Conservation (phyloP, 805 yeast genomes). For the Candida easanensis region DNA sequence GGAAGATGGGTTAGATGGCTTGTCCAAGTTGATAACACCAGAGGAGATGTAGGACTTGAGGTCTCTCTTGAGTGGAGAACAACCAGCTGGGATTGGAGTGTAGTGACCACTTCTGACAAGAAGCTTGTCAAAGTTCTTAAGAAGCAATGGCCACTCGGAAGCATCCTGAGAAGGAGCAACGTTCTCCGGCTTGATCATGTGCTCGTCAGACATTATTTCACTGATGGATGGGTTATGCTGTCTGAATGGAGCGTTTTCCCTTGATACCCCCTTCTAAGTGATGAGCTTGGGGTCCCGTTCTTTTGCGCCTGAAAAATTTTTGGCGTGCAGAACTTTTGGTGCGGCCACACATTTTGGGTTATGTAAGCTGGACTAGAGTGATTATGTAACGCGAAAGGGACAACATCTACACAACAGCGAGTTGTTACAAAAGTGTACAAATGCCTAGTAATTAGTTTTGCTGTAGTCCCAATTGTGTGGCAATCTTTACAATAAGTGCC, state of each 20-base stretch:
- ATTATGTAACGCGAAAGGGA: no score
- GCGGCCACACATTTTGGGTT: neutral
- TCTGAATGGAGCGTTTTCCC: neutral
- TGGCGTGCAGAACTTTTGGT: constrained; percentile 4
- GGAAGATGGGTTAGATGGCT: constrained; percentile 97
- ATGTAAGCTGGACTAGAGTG: constrained; percentile 1
- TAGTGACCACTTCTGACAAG: constrained; percentile 95
- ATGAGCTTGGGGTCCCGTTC: constrained; percentile 9
- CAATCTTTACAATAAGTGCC: constrained; percentile 42
- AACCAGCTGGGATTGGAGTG: constrained; percentile 95
- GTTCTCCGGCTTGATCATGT: constrained; percentile 84
- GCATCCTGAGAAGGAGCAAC: constrained; percentile 79
- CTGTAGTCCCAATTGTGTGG: constrained; percentile 16
- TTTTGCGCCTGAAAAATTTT: constrained; percentile 19
- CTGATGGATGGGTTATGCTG: neutral
- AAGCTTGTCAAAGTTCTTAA: constrained; percentile 91
- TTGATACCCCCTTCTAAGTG: neutral
- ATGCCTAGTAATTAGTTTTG: neutral
- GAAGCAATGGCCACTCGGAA: constrained; percentile 90
- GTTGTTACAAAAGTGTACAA: no score
- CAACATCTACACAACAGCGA: no score
- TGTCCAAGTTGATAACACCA: constrained; percentile 96
- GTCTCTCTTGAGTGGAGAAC: constrained; percentile 93
- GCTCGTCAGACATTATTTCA: constrained; percentile 56
- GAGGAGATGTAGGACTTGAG: constrained; percentile 84